phyloP scores from a whole-genome alignment of 2,329 filamentous ascomycete species.

The Escovopsis weberi region DNA sequence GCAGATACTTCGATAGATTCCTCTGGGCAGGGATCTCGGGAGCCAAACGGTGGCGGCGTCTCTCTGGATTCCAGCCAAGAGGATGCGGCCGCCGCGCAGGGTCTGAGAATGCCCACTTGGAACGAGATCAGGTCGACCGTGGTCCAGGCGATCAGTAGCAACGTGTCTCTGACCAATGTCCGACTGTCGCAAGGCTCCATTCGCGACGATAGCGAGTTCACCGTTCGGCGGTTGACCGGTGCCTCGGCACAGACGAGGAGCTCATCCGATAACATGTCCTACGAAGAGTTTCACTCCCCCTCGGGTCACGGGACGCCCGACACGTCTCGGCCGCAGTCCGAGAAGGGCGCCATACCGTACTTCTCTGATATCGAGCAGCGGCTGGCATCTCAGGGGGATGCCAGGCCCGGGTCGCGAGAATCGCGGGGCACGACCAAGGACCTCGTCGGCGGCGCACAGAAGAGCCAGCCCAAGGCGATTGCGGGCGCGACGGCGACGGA shows the following conservation, averaged over 20 bases:
- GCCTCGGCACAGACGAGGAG: slow-evolving; percentile 10
- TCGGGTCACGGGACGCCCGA: slow-evolving; percentile 24
- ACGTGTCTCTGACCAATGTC: slow-evolving; percentile 6
- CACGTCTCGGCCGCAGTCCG: slow-evolving; percentile 26
- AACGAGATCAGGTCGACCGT: slow-evolving; percentile 9
- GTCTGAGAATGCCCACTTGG: slow-evolving; percentile 7
- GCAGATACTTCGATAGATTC: background rate
- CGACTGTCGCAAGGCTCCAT: slow-evolving; percentile 4
- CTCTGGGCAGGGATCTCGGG: background rate
- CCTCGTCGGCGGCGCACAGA: background rate
- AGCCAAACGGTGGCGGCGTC: slow-evolving; percentile 1
- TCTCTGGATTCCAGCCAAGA: background rate
- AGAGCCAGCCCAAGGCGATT: background rate
- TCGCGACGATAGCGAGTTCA: slow-evolving; percentile 6
- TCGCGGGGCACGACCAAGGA: slow-evolving; percentile 3
- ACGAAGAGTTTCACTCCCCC: slow-evolving; percentile 22
- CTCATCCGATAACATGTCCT: slow-evolving; percentile 24
- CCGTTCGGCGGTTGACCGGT: slow-evolving; percentile 4
- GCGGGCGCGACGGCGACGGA: background rate
- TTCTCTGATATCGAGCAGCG: slow-evolving; percentile 3
- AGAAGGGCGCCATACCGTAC: slow-evolving; percentile 16
- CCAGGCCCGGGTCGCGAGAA: background rate
- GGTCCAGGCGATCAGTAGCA: slow-evolving; percentile 8
- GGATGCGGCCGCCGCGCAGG: background rate
- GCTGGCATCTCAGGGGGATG: background rate